Percentiles rank a stretch among this genome's conserved stretches.
Evolutionary conservation across 805 yeast species (phyloP).

Genomic region (Nakazawaea pomicola): DNA sequence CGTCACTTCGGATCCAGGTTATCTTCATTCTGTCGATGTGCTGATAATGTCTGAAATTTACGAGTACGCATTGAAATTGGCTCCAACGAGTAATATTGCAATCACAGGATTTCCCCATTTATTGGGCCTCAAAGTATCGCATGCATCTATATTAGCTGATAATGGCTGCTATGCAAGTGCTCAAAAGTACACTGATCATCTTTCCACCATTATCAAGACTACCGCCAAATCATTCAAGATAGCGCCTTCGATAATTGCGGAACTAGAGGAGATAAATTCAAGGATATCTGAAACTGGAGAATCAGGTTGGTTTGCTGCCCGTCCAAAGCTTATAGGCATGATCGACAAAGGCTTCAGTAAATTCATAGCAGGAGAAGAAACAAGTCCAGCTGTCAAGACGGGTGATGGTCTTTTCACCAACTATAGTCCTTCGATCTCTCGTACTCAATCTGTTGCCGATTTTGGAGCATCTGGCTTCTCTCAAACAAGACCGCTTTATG

Average conservation of each 20-base stretch:
- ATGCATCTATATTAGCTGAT: constrained; percentile 69
- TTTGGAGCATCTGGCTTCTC: constrained; percentile 12
- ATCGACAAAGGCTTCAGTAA: constrained; percentile 73
- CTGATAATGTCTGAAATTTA: constrained; percentile 63
- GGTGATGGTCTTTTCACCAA: constrained; percentile 63
- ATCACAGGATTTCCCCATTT: constrained; percentile 40
- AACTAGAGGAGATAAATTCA: constrained; percentile 34
- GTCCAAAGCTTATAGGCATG: constrained; percentile 77
- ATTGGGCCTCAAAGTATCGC: constrained; percentile 42
- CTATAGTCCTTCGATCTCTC: constrained; percentile 64
- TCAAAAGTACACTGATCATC: constrained; percentile 54
- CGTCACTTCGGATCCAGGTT: constrained; percentile 1
- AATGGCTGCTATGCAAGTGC: constrained; percentile 54
- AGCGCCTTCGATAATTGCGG: constrained; percentile 27
- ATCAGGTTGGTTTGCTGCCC: constrained; percentile 68
- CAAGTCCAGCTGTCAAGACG: constrained; percentile 15
- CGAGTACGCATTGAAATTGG: constrained; percentile 45
- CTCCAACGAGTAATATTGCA: constrained; percentile 23
- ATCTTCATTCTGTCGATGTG: constrained; percentile 28
- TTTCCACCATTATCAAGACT: constrained; percentile 34
- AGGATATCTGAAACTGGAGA: constrained; percentile 42
- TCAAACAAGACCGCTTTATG: constrained; percentile 2
- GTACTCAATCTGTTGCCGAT: constrained; percentile 43
- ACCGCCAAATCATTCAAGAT: constrained; percentile 30
- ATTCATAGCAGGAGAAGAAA: constrained; percentile 83